A percentile compares a stretch with the other conserved stretches of the same genome.
phyloP scores from a whole-genome alignment of 192 early-diverging fungal genomes.

The Rhizophagus prolifer region DNA sequence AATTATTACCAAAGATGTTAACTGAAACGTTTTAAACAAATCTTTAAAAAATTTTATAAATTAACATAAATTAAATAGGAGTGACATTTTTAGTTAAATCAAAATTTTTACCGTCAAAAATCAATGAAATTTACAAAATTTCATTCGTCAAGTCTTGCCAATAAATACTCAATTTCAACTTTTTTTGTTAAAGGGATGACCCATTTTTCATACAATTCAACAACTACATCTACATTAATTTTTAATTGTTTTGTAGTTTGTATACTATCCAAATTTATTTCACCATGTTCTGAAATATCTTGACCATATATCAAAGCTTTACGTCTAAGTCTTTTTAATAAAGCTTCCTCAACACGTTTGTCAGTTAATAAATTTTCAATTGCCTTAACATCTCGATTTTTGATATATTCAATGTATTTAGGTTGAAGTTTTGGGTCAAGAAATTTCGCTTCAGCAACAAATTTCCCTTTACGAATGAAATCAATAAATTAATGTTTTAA shows the following conservation, averaged over 20 bases:
- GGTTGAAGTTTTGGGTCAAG: slow-evolving; percentile 72
- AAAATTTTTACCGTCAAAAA: not conserved
- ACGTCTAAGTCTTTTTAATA: slow-evolving; percentile 77
- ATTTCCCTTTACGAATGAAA: slow-evolving; percentile 67
- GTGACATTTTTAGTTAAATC: not conserved
- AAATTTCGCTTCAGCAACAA: slow-evolving; percentile 97
- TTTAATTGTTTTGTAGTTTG: slow-evolving; percentile 35
- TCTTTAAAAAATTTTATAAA: too few relatives aligned
- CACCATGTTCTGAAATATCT: slow-evolving; percentile 66
- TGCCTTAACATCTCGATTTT: slow-evolving; percentile 66
- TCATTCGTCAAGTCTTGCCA: slow-evolving; percentile 48
- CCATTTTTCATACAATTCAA: slow-evolving; percentile 87
- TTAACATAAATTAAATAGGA: too few relatives aligned
- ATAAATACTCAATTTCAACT: slow-evolving; percentile 93
- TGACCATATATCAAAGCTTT: slow-evolving; percentile 96
- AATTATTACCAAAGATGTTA: too few relatives aligned
- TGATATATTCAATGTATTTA: slow-evolving; percentile 75
- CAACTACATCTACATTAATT: slow-evolving; percentile 82
- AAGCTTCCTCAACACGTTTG: slow-evolving; percentile 74
- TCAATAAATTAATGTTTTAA: slow-evolving; percentile 1
- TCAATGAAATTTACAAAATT: not conserved
- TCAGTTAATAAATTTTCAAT: slow-evolving; percentile 91
- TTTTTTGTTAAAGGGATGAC: slow-evolving; percentile 98
- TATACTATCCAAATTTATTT: slow-evolving; percentile 27
- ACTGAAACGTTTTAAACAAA: too few relatives aligned